Base-by-base conservation (phyloP, 2,329 filamentous ascomycete species). In the Metarhizium album region DNA sequence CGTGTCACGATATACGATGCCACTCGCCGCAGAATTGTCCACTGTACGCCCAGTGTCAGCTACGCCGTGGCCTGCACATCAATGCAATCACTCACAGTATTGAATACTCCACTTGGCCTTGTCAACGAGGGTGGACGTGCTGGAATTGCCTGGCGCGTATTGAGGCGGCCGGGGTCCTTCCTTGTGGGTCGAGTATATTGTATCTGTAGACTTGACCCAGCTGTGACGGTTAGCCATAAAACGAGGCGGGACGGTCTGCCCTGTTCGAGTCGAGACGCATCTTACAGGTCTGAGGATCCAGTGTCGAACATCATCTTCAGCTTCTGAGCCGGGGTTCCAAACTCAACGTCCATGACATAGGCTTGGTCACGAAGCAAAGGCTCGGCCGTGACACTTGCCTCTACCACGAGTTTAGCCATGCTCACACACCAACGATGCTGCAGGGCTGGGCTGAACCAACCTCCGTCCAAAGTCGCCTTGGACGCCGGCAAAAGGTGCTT, bases 201-300 rank as follows among this genome's bases (percentile, higher is more conserved):
- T 76, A 51, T 77, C 71, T 2, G 73, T 68, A 2, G 74, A 75
- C 60, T 76, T 75, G 18, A 78, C 68, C 76, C 76, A 79, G n/a
- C 75, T 78, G 46, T 22, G 23, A 29, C 2, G 8, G 43, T 55
- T 24, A 58, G 55, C n/a, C 13, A 22, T 5, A 2, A 29, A n/a
- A n/a, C n/a, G n/a, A n/a, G n/a, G n/a, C n/a, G n/a, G n/a, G n/a
- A 20, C 13, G 51, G 31, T 13, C 27, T 20, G 13, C 27, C 20
- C 16, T 43, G 2, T 31, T 8, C 22, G n/a, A 24, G 22, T 24
- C 11, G 16, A 33, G 20, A 16, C 16, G 20, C 9, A 45, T 80
- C 84, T 78, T 76, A 93, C 83, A 77, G 65, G 52, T 80, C 77
- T 9, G 72, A 68, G 7, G 76, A 80, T 11, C 76, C 77, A 2